Evolutionary conservation across 192 early-diverging fungal species (phyloP).

Genomic region (Coemansia asiatica): DNA sequence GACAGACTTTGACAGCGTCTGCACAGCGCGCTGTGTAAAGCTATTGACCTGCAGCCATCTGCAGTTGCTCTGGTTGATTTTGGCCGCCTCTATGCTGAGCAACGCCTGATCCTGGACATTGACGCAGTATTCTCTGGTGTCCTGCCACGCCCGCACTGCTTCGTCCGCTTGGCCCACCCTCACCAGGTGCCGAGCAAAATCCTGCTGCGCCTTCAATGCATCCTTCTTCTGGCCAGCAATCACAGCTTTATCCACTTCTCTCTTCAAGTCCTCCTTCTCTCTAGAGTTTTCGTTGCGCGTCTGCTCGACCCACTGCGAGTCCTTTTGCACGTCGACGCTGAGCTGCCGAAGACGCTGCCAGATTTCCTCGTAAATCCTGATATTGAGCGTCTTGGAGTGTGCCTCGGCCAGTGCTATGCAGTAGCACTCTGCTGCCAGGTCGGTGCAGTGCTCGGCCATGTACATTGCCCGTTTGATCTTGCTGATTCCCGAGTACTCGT

Average conservation of each 20-base stretch:
- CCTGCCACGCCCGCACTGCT: slow-evolving; percentile 28
- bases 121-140: slow-evolving; percentile 25
- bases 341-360: background rate
- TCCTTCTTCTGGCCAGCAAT: slow-evolving; percentile 14
- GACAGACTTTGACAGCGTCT: slow-evolving; percentile 10
- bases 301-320: background rate
- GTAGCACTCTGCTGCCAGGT: slow-evolving; percentile 22
- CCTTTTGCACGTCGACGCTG: background rate
- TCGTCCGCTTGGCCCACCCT: slow-evolving; percentile 23
- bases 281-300: background rate
- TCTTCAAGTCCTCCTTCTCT: too few species aligned
- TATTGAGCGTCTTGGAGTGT: slow-evolving; percentile 19
- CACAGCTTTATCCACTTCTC: background rate
- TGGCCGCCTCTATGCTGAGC: slow-evolving; percentile 24
- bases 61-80: slow-evolving; percentile 16
- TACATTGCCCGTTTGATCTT: slow-evolving; percentile 34
- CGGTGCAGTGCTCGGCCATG: slow-evolving; percentile 22
- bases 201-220: slow-evolving; percentile 16
- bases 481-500: slow-evolving; percentile 24
- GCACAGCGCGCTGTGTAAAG: slow-evolving; percentile 23
- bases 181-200: slow-evolving; percentile 13
- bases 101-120: slow-evolving; percentile 25
- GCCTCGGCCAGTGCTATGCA: slow-evolving; percentile 29
- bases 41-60: slow-evolving; percentile 44
- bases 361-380: slow-evolving; percentile 1